These are phyloP conservation scores for Hypoxylon sp. DNA, from an alignment of 2,329 filamentous ascomycete species.

Conservation along the genomic window DNA sequence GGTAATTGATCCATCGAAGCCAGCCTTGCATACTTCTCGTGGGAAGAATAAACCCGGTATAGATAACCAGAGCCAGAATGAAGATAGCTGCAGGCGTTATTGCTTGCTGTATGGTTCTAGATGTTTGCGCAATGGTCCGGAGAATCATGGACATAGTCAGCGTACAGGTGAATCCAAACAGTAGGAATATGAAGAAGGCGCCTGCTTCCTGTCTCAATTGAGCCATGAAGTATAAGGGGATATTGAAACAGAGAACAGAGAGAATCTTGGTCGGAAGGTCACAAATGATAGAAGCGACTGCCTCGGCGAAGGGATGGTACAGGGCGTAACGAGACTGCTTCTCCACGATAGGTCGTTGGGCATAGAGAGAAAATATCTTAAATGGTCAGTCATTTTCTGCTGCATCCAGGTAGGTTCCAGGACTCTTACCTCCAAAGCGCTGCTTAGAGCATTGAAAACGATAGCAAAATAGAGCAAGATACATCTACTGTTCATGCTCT, in stretches of 20 bases:
- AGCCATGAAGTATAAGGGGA: slow-evolving; percentile 89
- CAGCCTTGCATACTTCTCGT: slow-evolving; percentile 80
- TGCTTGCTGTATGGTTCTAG: slow-evolving; percentile 76
- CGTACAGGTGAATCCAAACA: slow-evolving; percentile 80
- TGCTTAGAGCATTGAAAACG: slow-evolving; percentile 51
- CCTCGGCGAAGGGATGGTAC: slow-evolving; percentile 93
- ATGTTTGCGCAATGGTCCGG: slow-evolving; percentile 78
- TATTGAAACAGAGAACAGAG: slow-evolving; percentile 83
- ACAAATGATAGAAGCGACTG: slow-evolving; percentile 86
- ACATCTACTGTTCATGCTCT: slow-evolving; percentile 65
- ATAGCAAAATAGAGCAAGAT: slow-evolving; percentile 46
- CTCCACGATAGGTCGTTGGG: slow-evolving; percentile 91
- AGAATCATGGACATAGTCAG: slow-evolving; percentile 89
- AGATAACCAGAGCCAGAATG: slow-evolving; percentile 76
- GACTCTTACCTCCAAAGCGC: slow-evolving; percentile 72
- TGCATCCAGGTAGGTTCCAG: too few relatives aligned
- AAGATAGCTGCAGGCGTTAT: slow-evolving; percentile 72
- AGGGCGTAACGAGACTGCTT: slow-evolving; percentile 89
- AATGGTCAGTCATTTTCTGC: slow-evolving; percentile 13
- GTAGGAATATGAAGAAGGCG: slow-evolving; percentile 86
- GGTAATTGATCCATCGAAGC: slow-evolving; percentile 86
- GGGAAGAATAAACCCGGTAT: slow-evolving; percentile 78
- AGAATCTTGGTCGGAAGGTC: slow-evolving; percentile 86
- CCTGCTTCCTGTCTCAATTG: slow-evolving; percentile 80
- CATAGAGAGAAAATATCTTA: slow-evolving; percentile 71